phyloP scores from a whole-genome alignment of 495 filamentous ascomycete genomes.

The Aspergillus haitiensis region DNA sequence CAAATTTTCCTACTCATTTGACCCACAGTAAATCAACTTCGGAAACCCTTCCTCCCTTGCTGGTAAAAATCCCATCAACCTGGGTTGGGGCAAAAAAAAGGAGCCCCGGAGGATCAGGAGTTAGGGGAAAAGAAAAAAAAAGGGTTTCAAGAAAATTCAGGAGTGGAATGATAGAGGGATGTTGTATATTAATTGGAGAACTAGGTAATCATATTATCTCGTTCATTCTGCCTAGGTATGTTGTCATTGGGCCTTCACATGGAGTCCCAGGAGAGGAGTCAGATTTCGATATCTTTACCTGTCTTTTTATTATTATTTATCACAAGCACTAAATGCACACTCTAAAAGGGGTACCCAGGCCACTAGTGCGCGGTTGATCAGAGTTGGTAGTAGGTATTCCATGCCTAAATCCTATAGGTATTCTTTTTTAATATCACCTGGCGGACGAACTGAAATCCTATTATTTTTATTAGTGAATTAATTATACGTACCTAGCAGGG shows the following conservation, averaged over 20 bases:
- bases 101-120: too few relatives aligned
- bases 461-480: background rate
- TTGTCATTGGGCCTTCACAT: background rate
- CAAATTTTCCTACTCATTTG: too few relatives aligned
- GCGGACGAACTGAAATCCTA: background rate
- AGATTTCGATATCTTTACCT: conserved; percentile 10
- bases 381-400: too few relatives aligned
- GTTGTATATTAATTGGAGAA: background rate
- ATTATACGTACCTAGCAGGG: background rate
- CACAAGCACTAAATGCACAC: conserved; percentile 13
- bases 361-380: too few relatives aligned
- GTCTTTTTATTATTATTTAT: conserved; percentile 12
- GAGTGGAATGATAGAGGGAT: too few relatives aligned
- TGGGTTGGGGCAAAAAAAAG: background rate
- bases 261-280: conserved; percentile 12
- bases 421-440: too few relatives aligned
- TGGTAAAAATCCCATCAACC: background rate
- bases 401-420: too few relatives aligned
- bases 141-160: too few relatives aligned
- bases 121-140: background rate
- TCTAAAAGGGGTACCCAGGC: background rate
- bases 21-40: too few relatives aligned
- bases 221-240: background rate
- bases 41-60: conserved; percentile 11
- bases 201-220: background rate